A percentile compares a stretch with the other conserved stretches of the same genome.
Conservation (phyloP, 2,329 filamentous ascomycete genomes). For the Lachnellula occidentalis region DNA sequence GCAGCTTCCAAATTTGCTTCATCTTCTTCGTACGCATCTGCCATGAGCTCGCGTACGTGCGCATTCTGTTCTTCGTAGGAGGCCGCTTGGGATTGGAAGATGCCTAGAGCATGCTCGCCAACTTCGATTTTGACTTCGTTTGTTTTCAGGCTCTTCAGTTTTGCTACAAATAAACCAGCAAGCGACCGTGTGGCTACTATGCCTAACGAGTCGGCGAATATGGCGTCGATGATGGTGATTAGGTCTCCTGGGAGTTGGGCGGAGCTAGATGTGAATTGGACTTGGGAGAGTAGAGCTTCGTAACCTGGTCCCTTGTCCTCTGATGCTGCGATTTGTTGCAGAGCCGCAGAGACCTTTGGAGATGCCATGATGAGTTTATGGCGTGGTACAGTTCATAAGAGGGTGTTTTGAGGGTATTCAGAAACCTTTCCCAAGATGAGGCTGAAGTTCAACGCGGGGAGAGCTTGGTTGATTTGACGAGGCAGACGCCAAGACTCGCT, state of each 20-base stretch:
- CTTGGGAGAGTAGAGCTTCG: conserved; percentile 40
- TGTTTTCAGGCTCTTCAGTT: conserved; percentile 56
- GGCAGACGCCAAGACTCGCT: conserved; percentile 2
- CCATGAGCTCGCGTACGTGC: conserved; percentile 71
- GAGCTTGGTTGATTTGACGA: conserved; percentile 4
- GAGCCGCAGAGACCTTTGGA: conserved; percentile 38
- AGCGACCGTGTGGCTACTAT: conserved; percentile 30
- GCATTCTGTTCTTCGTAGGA: conserved; percentile 84
- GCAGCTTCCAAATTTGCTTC: conserved; percentile 80
- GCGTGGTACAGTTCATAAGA: neutral
- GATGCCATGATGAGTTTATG: conserved; percentile 25
- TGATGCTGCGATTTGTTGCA: conserved; percentile 37
- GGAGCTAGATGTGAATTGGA: conserved; percentile 25
- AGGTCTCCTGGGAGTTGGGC: conserved; percentile 23
- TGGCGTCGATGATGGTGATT: conserved; percentile 28
- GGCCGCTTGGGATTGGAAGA: conserved; percentile 56
- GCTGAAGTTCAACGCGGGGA: conserved; percentile 18
- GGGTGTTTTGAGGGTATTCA: neutral
- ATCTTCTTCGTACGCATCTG: conserved; percentile 73
- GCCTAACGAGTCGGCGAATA: conserved; percentile 29
- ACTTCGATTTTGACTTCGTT: conserved; percentile 68
- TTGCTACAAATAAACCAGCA: conserved; percentile 50
- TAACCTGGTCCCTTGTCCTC: conserved; percentile 42
- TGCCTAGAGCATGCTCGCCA: conserved; percentile 65
- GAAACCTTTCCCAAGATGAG: conserved; percentile 9